Conservation (phyloP, 2,329 filamentous ascomycete genomes). For the Pseudocercospora musae region DNA sequence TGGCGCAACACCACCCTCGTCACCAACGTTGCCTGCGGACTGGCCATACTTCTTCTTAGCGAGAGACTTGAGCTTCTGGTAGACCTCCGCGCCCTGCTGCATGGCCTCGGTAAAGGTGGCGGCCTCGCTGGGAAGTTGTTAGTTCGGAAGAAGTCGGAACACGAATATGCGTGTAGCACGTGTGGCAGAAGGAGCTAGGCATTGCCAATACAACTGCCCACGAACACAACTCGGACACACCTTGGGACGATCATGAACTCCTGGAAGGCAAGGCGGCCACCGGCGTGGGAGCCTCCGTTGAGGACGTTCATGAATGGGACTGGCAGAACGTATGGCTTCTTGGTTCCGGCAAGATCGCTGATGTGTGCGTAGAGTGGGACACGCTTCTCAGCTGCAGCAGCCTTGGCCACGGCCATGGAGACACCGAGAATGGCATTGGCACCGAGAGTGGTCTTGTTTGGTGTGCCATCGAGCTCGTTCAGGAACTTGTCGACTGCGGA, state of each 20-base stretch:
- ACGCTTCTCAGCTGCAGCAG: conserved; percentile 54
- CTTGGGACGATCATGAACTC: conserved; percentile 55
- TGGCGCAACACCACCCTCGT: conserved; percentile 98
- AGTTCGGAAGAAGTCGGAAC: background rate
- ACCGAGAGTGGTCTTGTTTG: conserved; percentile 58
- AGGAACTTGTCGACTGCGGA: conserved; percentile 54
- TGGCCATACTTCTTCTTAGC: conserved; percentile 99
- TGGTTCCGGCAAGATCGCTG: conserved; percentile 51
- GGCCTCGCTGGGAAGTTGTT: conserved; percentile 45
- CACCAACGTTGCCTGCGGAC: conserved; percentile 97
- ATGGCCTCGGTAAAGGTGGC: conserved; percentile 92
- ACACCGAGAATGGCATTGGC: conserved; percentile 61
- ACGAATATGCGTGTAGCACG: background rate
- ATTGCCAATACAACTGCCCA: conserved; percentile 42
- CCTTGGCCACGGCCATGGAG: conserved; percentile 58
- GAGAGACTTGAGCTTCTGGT: conserved; percentile 93
- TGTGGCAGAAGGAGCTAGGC: conserved; percentile 36
- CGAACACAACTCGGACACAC: conserved; percentile 32
- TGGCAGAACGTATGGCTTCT: conserved; percentile 54
- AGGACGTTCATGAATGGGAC: conserved; percentile 59
- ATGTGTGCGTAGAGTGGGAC: conserved; percentile 59
- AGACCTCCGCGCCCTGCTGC: conserved; percentile 94
- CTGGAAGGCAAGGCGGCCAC: conserved; percentile 73
- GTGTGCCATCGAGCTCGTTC: conserved; percentile 55
- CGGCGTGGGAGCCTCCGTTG: conserved; percentile 83